Conservation (phyloP, 768 basidiomycete genomes). For the Boletus reticulatus region DNA sequence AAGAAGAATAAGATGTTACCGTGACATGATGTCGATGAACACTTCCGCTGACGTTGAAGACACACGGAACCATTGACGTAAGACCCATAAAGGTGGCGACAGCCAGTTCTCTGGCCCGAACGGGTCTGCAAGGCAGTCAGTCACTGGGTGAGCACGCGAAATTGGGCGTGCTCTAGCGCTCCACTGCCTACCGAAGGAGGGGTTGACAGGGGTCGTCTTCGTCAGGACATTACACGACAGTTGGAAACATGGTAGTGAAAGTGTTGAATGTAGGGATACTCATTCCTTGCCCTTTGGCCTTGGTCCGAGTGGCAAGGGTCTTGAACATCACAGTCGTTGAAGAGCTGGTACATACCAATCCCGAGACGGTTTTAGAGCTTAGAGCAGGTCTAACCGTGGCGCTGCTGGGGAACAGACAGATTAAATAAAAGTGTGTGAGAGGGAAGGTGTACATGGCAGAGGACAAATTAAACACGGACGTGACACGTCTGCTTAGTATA, state of each 20-base stretch:
- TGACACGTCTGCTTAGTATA: not conserved
- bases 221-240: constrained; percentile 64
- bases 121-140: constrained; percentile 51
- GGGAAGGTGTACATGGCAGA: not conserved
- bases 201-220: constrained; percentile 64
- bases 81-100: too few species aligned
- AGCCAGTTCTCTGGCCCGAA: constrained; percentile 60
- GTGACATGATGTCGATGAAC: constrained; percentile 78
- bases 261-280: constrained; percentile 58
- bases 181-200: constrained; percentile 55
- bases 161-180: constrained; percentile 13
- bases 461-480: too few species aligned
- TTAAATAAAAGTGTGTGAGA: constrained; percentile 50
- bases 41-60: constrained; percentile 66
- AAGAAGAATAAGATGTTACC: constrained; percentile 40
- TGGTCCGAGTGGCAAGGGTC: constrained; percentile 57
- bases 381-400: constrained; percentile 45
- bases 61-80: too few species aligned
- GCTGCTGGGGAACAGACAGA: constrained; percentile 40
- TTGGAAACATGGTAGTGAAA: constrained; percentile 60
- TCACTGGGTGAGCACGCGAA: too few species aligned
- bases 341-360: constrained; percentile 75
- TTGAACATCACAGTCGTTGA: constrained; percentile 70
- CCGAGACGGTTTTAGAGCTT: constrained; percentile 64
- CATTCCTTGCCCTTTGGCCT: constrained; percentile 59